phyloP scores from a whole-genome alignment of 495 filamentous ascomycete genomes.

The Neurospora sp. region DNA sequence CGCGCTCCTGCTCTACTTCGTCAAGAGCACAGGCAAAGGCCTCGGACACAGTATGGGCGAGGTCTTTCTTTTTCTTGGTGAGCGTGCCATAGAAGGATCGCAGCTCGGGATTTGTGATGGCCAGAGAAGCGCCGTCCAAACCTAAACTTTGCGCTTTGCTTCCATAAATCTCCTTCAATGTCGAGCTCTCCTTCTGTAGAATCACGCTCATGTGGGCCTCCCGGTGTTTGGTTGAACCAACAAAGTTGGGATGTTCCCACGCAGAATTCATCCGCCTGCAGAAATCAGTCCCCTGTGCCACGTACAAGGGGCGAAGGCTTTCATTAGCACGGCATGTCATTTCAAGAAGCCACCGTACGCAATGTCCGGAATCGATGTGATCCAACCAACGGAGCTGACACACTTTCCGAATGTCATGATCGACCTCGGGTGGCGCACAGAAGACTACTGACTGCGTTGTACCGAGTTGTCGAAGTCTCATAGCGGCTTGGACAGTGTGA shows the following conservation, averaged over 20 bases:
- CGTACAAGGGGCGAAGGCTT: conserved; percentile 42
- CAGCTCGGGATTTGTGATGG: background rate
- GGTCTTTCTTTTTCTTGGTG: conserved; percentile 4
- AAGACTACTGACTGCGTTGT: conserved; percentile 24
- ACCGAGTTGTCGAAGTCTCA: conserved; percentile 20
- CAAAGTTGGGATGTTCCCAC: background rate
- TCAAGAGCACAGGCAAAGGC: conserved; percentile 19
- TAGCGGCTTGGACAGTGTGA: conserved; percentile 31
- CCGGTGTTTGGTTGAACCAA: background rate
- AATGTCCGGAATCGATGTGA: conserved; percentile 33
- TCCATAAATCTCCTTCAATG: background rate
- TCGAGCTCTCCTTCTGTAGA: background rate
- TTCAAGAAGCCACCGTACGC: conserved; percentile 48
- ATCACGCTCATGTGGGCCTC: background rate
- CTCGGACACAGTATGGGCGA: conserved; percentile 12
- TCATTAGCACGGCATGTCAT: conserved; percentile 46
- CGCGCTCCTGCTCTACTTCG: conserved; percentile 42
- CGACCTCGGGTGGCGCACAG: conserved; percentile 28
- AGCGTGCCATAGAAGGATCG: background rate
- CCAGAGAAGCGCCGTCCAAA: background rate
- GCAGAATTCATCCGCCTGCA: conserved; percentile 23
- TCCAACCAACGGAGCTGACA: conserved; percentile 8
- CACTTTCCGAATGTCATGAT: conserved; percentile 33
- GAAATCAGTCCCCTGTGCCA: conserved; percentile 45
- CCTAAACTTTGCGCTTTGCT: background rate